A percentile compares a stretch with the other conserved stretches of the same genome.
Conservation (phyloP, 2,329 filamentous ascomycete species). For the Penicillium sp. region DNA sequence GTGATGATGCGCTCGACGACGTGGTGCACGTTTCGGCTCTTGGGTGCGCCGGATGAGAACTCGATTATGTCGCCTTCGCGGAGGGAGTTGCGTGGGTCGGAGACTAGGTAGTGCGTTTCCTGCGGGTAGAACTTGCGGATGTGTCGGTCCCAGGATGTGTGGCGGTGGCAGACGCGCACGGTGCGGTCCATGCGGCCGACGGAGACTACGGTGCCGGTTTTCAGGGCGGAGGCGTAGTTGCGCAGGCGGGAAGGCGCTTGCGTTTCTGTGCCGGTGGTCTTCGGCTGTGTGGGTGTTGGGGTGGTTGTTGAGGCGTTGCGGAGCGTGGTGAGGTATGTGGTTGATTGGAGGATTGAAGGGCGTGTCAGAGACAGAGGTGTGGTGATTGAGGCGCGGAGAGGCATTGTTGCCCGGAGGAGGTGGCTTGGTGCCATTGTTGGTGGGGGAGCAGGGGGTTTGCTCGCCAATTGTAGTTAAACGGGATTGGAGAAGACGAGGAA, state of each 20-base stretch:
- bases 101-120: slow-evolving; percentile 33
- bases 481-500: background rate
- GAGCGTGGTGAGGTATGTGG: slow-evolving; percentile 15
- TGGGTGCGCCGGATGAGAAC: slow-evolving; percentile 40
- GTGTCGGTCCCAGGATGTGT: slow-evolving; percentile 34
- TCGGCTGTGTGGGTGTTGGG: slow-evolving; percentile 2
- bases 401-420: slow-evolving; percentile 31
- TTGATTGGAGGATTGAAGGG: slow-evolving; percentile 20
- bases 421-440: slow-evolving; percentile 29
- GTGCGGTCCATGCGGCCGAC: slow-evolving; percentile 43
- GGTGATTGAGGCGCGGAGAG: slow-evolving; percentile 27
- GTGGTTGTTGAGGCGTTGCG: slow-evolving; percentile 18
- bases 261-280: slow-evolving; percentile 13
- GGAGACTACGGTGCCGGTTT: slow-evolving; percentile 40
- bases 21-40: slow-evolving; percentile 38
- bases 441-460: background rate
- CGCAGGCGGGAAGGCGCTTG: slow-evolving; percentile 29
- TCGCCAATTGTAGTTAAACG: background rate
- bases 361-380: slow-evolving; percentile 24
- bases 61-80: slow-evolving; percentile 45
- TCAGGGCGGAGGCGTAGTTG: slow-evolving; percentile 33
- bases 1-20: slow-evolving; percentile 44
- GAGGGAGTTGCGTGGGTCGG: slow-evolving; percentile 41
- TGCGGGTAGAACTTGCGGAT: slow-evolving; percentile 39
- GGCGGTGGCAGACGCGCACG: slow-evolving; percentile 36